Conservation (phyloP, 768 basidiomycete species). For the Xerocomellus amylosporus region DNA sequence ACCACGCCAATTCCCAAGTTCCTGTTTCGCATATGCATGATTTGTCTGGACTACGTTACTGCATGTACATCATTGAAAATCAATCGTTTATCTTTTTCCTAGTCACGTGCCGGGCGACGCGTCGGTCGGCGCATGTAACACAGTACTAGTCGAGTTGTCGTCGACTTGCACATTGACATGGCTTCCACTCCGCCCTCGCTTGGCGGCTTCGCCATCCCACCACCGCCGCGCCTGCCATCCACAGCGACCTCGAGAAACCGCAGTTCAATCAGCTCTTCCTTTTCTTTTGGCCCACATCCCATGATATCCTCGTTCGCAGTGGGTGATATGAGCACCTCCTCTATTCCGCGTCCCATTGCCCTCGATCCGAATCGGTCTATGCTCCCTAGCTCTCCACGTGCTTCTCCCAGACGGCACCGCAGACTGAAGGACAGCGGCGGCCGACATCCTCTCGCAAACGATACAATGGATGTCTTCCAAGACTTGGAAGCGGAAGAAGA, state of each 20-base stretch:
- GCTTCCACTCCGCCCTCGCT: constrained; percentile 51
- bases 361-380: constrained; percentile 82
- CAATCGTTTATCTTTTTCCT: background rate
- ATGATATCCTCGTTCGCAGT: constrained; percentile 70
- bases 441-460: constrained; percentile 74
- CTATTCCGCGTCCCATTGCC: constrained; percentile 51
- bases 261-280: constrained; percentile 72
- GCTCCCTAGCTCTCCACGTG: constrained; percentile 68
- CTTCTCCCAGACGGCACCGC: constrained; percentile 60
- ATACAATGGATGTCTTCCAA: constrained; percentile 71
- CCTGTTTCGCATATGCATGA: background rate
- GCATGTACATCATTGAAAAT: background rate
- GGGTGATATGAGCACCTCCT: constrained; percentile 58
- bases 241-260: constrained; percentile 57
- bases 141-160: background rate
- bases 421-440: constrained; percentile 52
- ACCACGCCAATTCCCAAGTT: background rate
- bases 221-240: constrained; percentile 51
- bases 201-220: constrained; percentile 41
- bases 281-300: constrained; percentile 79
- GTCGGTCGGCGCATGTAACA: background rate
- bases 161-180: constrained; percentile 17
- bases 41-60: background rate
- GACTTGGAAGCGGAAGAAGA: constrained; percentile 57
- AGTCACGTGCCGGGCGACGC: constrained; percentile 23